Percentiles rank a stretch among this genome's conserved stretches.
Conservation (phyloP, 2,329 filamentous ascomycete species). For the Biscogniauxia mediterranea region DNA sequence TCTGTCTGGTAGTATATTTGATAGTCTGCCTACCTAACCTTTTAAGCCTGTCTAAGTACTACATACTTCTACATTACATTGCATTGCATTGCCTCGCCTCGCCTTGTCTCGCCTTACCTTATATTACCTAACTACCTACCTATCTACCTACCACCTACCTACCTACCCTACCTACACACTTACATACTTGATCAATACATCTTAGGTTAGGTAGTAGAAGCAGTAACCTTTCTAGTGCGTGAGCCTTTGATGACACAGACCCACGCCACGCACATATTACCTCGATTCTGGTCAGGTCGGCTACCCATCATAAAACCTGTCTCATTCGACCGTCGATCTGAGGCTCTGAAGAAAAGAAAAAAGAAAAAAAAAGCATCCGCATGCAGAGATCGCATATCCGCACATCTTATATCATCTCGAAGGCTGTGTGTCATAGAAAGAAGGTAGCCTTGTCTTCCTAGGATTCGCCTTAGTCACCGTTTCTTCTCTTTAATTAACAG, state of each 20-base stretch:
- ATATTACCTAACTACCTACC: not conserved
- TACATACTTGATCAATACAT: too few species aligned
- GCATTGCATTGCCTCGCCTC: too few species aligned
- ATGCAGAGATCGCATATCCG: not conserved
- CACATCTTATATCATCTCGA: not conserved
- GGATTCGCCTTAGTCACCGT: not conserved
- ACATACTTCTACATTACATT: too few species aligned
- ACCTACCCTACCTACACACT: not conserved
- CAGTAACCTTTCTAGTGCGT: not conserved
- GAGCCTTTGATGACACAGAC: not conserved
- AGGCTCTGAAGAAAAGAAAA: not conserved
- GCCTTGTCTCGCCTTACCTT: too few species aligned
- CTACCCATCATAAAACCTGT: not conserved
- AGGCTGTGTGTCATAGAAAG: not conserved
- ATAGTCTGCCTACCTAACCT: not conserved
- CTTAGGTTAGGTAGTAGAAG: too few species aligned
- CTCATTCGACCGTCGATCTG: not conserved
- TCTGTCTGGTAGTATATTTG: not conserved
- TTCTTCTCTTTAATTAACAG: not conserved
- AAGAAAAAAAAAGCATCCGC: not conserved
- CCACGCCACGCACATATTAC: not conserved
- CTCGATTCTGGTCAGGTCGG: not conserved
- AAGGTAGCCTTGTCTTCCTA: not conserved
- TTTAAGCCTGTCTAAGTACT: too few species aligned
- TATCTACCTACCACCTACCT: not conserved